Evolutionary conservation across 352 stramenopile genomes (phyloP).

Genomic region (Phytophthora boehmeriae): DNA sequence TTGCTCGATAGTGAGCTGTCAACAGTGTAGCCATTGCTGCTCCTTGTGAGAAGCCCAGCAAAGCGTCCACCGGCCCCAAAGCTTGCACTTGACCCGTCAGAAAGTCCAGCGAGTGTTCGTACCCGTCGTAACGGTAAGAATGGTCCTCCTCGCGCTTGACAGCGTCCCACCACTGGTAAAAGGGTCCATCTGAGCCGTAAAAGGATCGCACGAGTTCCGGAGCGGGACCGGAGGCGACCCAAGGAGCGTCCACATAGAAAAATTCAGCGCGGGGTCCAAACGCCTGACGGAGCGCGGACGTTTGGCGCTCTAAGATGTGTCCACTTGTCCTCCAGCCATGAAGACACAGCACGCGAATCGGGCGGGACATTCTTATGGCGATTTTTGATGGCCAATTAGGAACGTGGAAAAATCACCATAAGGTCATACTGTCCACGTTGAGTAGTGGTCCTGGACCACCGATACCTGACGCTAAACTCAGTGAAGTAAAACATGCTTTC

Average conservation of each 20-base stretch:
- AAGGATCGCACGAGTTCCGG: constrained; percentile 66
- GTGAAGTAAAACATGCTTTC: too few relatives aligned
- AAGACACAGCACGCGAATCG: constrained; percentile 78
- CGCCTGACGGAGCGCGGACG: constrained; percentile 54
- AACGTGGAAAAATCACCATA: too few relatives aligned
- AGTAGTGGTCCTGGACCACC: too few relatives aligned
- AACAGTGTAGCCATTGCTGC: constrained; percentile 61
- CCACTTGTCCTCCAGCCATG: constrained; percentile 82
- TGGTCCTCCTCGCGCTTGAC: constrained; percentile 35
- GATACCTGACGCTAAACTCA: too few relatives aligned
- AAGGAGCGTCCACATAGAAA: constrained; percentile 71
- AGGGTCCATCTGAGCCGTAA: constrained; percentile 59
- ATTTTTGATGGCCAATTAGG: not conserved
- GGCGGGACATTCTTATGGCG: constrained; percentile 19
- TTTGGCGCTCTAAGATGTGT: constrained; percentile 66
- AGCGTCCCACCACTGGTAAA: constrained; percentile 85
- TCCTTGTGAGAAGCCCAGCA: constrained; percentile 82
- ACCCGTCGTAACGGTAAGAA: constrained; percentile 61
- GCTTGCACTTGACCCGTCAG: constrained; percentile 53
- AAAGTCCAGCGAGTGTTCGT: constrained; percentile 68
- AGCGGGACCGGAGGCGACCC: constrained; percentile 54
- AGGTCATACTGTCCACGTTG: too few relatives aligned
- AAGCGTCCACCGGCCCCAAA: constrained; percentile 57
- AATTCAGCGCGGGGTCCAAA: constrained; percentile 66
- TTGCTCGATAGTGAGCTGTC: constrained; percentile 61